Base-by-base conservation (phyloP, 345 rosid genomes). In the Gossypium raimondii region DNA sequence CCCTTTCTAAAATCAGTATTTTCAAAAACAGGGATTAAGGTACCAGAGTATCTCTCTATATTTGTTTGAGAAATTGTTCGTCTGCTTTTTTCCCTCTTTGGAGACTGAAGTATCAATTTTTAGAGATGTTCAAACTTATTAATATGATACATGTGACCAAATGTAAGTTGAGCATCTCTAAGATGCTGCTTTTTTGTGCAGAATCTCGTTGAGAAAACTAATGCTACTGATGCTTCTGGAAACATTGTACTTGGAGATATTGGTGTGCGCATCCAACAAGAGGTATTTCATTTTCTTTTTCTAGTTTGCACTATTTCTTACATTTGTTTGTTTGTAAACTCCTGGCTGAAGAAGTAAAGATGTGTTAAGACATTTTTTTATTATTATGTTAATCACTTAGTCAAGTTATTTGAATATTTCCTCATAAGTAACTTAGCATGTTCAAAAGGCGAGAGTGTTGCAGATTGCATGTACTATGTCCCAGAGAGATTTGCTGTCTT, bases 141-240 rank as follows among this genome's bases (percentile, higher is more conserved):
- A 17, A n/a, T 16, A 6, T 73, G 64, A 47, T 27, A 34, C 20
- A 12, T 22, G 18, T 55, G 44, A 59, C 24, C 66, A 66, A 9
- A 38, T 55, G 72, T 66, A 60, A 81, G 43, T n/a, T 45, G 22
- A 75, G 4, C 24, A 43, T 76, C 45, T 34, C 61, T 70, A n/a
- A 70, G 48, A 20, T 83, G 58, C 63, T 74, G 25, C 74, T 41
- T 73, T 67, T 12, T 56, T 20, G 34, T 85, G 86, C 86, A 96
- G 99, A 83, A 84, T 82, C 86, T 90, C 34, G 82, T 93, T 4
- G 68, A 88, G 88, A 89, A 85, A 87, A 96, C 94, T 34, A 96
- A 93, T 74, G 98, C 98, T 10, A 93, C 70, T 62, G 98, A 93
- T 89, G 97, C 98, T 76, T 96, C 99, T 44, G 98, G 99, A 77